phyloP scores from a whole-genome alignment of 306 rosid genomes.

The Cercis canadensis region DNA sequence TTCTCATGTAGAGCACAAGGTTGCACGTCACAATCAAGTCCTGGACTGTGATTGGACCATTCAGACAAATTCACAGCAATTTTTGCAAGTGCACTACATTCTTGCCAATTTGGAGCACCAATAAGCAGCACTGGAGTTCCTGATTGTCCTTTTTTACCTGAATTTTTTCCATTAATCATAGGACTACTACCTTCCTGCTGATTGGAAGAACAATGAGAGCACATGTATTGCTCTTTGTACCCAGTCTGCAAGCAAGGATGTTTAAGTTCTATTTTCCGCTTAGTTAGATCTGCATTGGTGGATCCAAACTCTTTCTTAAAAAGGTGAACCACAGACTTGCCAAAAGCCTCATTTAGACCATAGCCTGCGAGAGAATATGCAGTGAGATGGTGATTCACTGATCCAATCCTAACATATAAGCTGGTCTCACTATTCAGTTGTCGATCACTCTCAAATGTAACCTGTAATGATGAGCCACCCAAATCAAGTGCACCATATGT shows the following conservation, averaged over 20 bases:
- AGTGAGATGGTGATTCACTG: constrained; percentile 79
- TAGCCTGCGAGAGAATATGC: constrained; percentile 88
- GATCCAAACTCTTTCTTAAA: constrained; percentile 54
- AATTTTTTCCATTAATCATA: constrained; percentile 34
- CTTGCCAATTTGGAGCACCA: constrained; percentile 89
- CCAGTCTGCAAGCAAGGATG: constrained; percentile 97
- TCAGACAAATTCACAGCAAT: constrained; percentile 81
- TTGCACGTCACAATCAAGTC: constrained; percentile 72
- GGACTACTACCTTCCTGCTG: constrained; percentile 54
- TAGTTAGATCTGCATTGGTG: constrained; percentile 44
- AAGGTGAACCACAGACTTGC: constrained; percentile 75
- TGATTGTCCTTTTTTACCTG: constrained; percentile 47
- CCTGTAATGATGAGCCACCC: constrained; percentile 97
- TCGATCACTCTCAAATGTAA: constrained; percentile 87
- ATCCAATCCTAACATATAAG: constrained; percentile 81
- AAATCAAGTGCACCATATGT: constrained; percentile 92
- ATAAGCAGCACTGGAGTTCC: constrained; percentile 58
- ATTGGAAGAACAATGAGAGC: constrained; percentile 60
- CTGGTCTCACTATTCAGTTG: constrained; percentile 58
- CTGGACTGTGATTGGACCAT: constrained; percentile 69
- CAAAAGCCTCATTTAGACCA: constrained; percentile 92
- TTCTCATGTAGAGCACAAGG: constrained; percentile 81
- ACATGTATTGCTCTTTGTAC: constrained; percentile 64
- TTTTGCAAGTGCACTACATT: constrained; percentile 76
- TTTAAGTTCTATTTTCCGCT: constrained; percentile 56